Percentiles rank a stretch among this genome's conserved stretches.
Evolutionary conservation across 768 basidiomycete species (phyloP).

Genomic region (Leccinum boreale): DNA sequence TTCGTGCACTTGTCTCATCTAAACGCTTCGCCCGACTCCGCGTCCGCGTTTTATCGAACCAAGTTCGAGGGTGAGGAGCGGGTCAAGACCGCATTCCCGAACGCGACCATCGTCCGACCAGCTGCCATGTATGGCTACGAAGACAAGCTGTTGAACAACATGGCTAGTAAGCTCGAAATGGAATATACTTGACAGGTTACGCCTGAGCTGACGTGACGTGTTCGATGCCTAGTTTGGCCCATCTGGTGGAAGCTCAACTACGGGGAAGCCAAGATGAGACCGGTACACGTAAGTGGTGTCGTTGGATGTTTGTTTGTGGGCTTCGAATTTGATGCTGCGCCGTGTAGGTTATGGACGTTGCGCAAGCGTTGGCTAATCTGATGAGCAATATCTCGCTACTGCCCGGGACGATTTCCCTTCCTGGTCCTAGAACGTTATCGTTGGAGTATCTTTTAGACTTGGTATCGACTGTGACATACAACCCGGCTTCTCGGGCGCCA

Average conservation of each 20-base stretch:
- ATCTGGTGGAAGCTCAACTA: slow-evolving; percentile 94
- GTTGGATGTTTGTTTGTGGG: slow-evolving; percentile 17
- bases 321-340: slow-evolving; percentile 12
- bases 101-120: slow-evolving; percentile 86
- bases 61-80: slow-evolving; percentile 89
- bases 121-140: slow-evolving; percentile 89
- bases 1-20: slow-evolving; percentile 95
- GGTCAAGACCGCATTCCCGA: slow-evolving; percentile 79
- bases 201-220: slow-evolving; percentile 10
- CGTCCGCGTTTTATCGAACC: slow-evolving; percentile 81
- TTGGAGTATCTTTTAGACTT: slow-evolving; percentile 78
- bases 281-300: slow-evolving; percentile 72
- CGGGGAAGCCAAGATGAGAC: slow-evolving; percentile 81
- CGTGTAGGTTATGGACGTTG: slow-evolving; percentile 84
- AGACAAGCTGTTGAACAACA: slow-evolving; percentile 90
- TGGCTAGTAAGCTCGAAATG: slow-evolving; percentile 64
- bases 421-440: slow-evolving; percentile 85
- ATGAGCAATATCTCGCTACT: slow-evolving; percentile 54
- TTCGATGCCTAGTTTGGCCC: slow-evolving; percentile 58
- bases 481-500: slow-evolving; percentile 66
- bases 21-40: slow-evolving; percentile 77
- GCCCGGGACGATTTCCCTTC: slow-evolving; percentile 71
- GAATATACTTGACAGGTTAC: slow-evolving; percentile 2
- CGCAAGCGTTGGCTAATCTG: slow-evolving; percentile 83
- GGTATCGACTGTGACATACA: slow-evolving; percentile 77